Conservation (phyloP, 371 early-diverging fungal genomes). For the Entomophthora muscae region DNA sequence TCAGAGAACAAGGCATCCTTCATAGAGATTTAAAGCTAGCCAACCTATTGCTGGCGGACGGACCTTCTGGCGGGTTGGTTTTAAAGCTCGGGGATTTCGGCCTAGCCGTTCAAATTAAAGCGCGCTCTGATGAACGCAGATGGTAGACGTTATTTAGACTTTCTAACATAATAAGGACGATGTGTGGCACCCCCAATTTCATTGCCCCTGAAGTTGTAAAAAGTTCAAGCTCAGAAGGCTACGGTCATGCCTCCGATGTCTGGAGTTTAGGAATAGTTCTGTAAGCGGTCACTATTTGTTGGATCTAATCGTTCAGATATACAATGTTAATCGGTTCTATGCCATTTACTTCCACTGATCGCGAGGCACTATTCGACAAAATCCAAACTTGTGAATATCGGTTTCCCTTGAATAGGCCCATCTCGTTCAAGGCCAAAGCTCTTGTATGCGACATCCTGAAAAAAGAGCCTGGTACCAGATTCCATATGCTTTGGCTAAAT, state of each 20-base stretch:
- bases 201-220: neutral
- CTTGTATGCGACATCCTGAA: neutral
- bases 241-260: neutral
- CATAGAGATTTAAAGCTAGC: neutral
- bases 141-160: neutral
- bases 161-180: neutral
- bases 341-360: neutral
- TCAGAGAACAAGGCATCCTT: neutral
- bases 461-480: neutral
- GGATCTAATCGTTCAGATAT: neutral
- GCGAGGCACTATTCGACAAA: neutral
- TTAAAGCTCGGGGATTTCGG: neutral
- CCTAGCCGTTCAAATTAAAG: neutral
- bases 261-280: neutral
- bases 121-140: neutral
- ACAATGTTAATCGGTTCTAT: neutral
- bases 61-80: neutral
- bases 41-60: neutral
- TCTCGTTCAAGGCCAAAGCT: neutral
- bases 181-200: neutral
- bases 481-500: neutral
- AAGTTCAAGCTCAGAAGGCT: neutral
- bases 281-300: neutral
- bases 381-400: neutral
- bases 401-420: neutral